Base-by-base conservation (phyloP, 805 yeast genomes). In the Saccharomycodes ludwigii region DNA sequence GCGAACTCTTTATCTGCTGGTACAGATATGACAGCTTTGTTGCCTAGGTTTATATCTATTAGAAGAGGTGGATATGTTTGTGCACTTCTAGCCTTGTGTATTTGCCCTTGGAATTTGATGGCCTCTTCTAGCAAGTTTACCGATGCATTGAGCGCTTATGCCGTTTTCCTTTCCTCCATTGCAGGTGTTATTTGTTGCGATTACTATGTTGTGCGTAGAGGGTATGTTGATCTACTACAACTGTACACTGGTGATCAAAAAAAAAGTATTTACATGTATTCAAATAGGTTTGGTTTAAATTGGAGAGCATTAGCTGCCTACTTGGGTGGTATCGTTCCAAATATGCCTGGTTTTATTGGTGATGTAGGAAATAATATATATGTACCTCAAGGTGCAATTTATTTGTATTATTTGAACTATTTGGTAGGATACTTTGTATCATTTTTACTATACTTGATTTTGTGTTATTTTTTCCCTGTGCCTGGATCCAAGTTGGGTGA, bases 271-370 rank as follows among this genome's bases (percentile, higher is more conserved):
- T 40, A 56, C 58, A 42, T 80, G 79, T 63, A 67, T 59, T 61
- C 73, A 60, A 61, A 63, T 59, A 44, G 37, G 19, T 46, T 51
- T 35, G 94, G 94, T 17, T 46, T 70, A 55, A 80, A 81, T 52
- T 78, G 86, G 80, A 66, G 91, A 43, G 94, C 86, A 1, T 73
- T 69, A 40, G 71, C 67, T 21, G 88, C 94, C 1, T 83, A 56
- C 37, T 15, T 54, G 11, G 41, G 52, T 33, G 61, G 63, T 32
- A 47, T 58, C 30, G 57, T 53, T 11, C 63, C 63, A 22, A 56
- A 57, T 34, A 41, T 58, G 34, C 61, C 63, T 11, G 63, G 63
- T 23, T 48, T 58, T 32, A 46, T 58, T 21, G 56, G 54, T 24
- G 55, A 81, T n/a, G 75, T 82, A 12, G 77, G 75, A 21, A 69